Evolutionary conservation across 768 basidiomycete genomes (phyloP).

Genomic region (Xerocomellus intermedius): DNA sequence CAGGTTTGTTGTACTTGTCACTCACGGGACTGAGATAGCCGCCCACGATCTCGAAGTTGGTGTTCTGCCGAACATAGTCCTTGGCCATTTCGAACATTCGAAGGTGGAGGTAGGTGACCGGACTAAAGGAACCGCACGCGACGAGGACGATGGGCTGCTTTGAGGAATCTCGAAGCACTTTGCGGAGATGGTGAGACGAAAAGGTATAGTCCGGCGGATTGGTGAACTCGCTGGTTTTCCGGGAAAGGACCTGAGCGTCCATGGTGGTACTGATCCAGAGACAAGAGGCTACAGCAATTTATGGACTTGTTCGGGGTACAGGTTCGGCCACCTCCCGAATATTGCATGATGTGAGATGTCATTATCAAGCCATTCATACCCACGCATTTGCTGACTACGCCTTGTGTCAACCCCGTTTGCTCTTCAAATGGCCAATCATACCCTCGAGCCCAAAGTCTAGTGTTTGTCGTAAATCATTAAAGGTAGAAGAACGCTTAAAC

Average conservation of each 20-base stretch:
- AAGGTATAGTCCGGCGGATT: constrained; percentile 68
- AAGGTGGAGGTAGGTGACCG: constrained; percentile 95
- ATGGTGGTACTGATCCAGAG: constrained; percentile 21
- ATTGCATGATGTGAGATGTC: too few species aligned
- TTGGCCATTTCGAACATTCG: constrained; percentile 99
- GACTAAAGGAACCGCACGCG: constrained; percentile 97
- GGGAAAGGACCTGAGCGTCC: constrained; percentile 21
- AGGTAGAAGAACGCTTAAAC: too few species aligned
- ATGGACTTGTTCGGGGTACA: constrained; percentile 5
- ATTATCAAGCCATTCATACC: too few species aligned
- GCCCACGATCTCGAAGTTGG: constrained; percentile 89
- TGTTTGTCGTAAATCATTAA: not conserved
- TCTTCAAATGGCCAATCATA: too few species aligned
- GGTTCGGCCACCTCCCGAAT: not conserved
- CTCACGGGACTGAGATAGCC: constrained; percentile 96
- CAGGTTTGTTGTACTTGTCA: constrained; percentile 96
- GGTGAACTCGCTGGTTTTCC: constrained; percentile 43
- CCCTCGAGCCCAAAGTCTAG: not conserved
- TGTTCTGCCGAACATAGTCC: constrained; percentile 91
- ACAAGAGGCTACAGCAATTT: not conserved
- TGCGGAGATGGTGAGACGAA: constrained; percentile 60
- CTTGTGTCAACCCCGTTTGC: too few species aligned
- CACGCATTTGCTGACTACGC: too few species aligned
- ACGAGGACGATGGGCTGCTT: constrained; percentile 92
- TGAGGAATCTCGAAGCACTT: constrained; percentile 53